Percentiles rank a stretch among this genome's conserved stretches.
Conservation (phyloP, 2,329 filamentous ascomycete species). For the Phyllosticta citrichinensis region DNA sequence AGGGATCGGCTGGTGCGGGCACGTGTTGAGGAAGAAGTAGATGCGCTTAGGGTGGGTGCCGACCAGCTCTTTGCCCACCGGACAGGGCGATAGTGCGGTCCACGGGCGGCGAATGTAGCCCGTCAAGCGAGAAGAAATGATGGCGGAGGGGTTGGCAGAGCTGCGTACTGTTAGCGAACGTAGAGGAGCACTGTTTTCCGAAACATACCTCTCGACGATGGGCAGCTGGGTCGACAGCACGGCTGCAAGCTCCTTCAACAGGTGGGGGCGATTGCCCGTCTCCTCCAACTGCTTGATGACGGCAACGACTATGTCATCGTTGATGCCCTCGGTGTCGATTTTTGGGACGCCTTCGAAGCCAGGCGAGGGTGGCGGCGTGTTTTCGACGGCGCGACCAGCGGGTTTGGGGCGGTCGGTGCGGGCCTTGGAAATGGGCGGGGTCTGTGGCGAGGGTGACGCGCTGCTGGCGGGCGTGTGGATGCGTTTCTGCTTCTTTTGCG, state of each 20-base stretch:
- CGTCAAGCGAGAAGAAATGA: slow-evolving; percentile 85
- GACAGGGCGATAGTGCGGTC: slow-evolving; percentile 71
- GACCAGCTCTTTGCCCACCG: slow-evolving; percentile 85
- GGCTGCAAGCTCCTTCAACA: slow-evolving; percentile 85
- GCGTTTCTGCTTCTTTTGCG: slow-evolving; percentile 58
- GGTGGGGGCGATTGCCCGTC: slow-evolving; percentile 82
- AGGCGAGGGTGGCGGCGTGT: slow-evolving; percentile 75
- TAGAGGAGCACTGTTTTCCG: slow-evolving; percentile 2
- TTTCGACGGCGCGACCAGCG: slow-evolving; percentile 42
- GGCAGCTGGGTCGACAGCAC: slow-evolving; percentile 66
- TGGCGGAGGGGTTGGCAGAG: slow-evolving; percentile 88
- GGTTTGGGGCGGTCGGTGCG: slow-evolving; percentile 40
- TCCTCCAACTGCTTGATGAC: slow-evolving; percentile 82
- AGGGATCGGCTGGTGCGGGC: slow-evolving; percentile 70
- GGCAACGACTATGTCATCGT: slow-evolving; percentile 89
- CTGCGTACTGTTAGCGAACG: slow-evolving; percentile 38
- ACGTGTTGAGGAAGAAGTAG: slow-evolving; percentile 93
- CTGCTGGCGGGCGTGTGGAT: slow-evolving; percentile 47
- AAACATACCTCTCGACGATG: slow-evolving; percentile 81
- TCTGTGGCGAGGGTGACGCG: slow-evolving; percentile 31
- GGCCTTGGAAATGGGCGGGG: slow-evolving; percentile 37
- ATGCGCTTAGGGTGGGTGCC: slow-evolving; percentile 87
- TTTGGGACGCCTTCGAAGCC: slow-evolving; percentile 41
- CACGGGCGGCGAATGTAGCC: slow-evolving; percentile 80
- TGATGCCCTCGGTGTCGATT: slow-evolving; percentile 73